Base-by-base conservation (phyloP, 108 stramenopile genomes). In the Stephanodiscus minutulus region DNA sequence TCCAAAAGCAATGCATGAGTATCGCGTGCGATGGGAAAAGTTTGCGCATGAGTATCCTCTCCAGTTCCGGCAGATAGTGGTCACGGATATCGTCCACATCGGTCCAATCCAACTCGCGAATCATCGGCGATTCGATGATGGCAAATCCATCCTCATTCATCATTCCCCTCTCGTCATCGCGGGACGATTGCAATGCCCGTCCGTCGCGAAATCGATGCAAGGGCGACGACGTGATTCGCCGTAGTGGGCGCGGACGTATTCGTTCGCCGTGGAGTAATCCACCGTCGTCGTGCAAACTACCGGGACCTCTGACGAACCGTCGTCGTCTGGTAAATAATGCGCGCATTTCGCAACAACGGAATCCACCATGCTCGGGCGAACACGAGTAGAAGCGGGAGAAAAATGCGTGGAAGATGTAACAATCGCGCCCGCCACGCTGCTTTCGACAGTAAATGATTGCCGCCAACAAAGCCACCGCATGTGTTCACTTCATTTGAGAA, bases 231-330 rank as follows among this genome's bases (percentile, higher is more conserved):
- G 8, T 44, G 7, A 52, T 68, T 70, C 62, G 43, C 63, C 49
- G 52, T 87, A 87, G 49, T 87, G 87, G 12, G 79, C 79, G 7
- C 37, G 56, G 35, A 83, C 59, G 52, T 76, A 87, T 60, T 85
- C 86, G 39, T 76, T 85, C 39, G 79, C 87, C 17, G 82, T 82
- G 3, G 84, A 85, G 64, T 85, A 83, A 64, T 87, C 84, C 15
- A 87, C 58, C 15, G 28, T 44, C 18, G 73, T 77, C 21, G 31
- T 35, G 52, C 25, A 68, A 0, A 68, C 53, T 49, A 68, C 67
- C 18, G 48, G 47, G 36, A 7, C 29, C 61, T 21, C 17, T 61
- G 47, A 2, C 31, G 31, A n/a, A n/a, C n/a, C 12, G 43, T 44
- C 43, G 12, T 44, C 43, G 43, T 44, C 43, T 44, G 43, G 43